These are phyloP conservation scores for Lenwebbia sp. DNA, from an alignment of 345 rosid species.

Conservation along the genomic window DNA sequence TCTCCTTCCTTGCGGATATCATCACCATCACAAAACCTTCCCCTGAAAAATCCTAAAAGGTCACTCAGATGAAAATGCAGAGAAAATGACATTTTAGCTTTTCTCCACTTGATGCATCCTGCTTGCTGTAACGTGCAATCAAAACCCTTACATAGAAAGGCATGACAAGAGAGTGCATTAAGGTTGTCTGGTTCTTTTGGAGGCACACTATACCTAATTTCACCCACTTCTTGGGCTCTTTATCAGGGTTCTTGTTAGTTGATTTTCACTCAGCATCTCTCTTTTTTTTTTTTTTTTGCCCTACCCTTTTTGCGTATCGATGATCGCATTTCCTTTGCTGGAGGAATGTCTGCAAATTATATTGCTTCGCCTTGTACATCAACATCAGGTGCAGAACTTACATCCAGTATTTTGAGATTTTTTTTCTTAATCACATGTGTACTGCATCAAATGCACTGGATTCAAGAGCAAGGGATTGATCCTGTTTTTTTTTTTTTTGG, in stretches of 20 bases:
- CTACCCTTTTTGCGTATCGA: background rate
- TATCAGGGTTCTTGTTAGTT: background rate
- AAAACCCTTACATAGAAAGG: background rate
- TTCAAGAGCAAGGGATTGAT: background rate
- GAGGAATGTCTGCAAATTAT: background rate
- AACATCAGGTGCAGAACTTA: background rate
- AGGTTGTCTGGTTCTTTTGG: background rate
- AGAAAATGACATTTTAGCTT: background rate
- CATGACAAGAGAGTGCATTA: background rate
- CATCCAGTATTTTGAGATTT: background rate
- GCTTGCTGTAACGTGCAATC: background rate
- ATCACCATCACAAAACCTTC: background rate
- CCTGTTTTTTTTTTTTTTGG: background rate
- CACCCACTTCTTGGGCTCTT: background rate
- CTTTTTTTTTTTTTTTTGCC: background rate
- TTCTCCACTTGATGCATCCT: background rate
- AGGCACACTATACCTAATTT: background rate
- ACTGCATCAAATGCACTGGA: background rate
- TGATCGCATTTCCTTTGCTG: background rate
- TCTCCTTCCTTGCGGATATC: background rate
- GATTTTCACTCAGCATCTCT: background rate
- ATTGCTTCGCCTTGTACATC: background rate
- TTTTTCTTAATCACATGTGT: background rate
- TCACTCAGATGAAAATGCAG: background rate
- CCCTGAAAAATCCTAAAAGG: background rate